Evolutionary conservation across 2,329 filamentous ascomycete genomes (phyloP).

Genomic region (Diplodia mutila): DNA sequence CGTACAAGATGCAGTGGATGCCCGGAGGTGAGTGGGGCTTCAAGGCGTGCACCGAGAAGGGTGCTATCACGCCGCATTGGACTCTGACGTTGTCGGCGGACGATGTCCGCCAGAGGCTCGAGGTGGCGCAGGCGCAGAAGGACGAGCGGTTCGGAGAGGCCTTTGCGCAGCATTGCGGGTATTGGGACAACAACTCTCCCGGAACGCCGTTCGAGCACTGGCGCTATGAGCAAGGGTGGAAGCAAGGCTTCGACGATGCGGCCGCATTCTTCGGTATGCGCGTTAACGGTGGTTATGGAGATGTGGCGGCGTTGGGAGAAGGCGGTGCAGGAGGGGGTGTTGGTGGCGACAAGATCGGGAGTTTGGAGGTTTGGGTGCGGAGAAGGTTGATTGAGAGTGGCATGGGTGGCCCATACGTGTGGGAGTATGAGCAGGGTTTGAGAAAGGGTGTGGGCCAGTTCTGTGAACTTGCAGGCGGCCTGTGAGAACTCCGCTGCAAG

Average conservation of each 20-base stretch:
- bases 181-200: conserved; percentile 54
- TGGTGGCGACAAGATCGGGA: conserved; percentile 59
- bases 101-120: conserved; percentile 45
- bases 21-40: conserved; percentile 66
- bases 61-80: conserved; percentile 47
- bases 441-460: conserved; percentile 52
- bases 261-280: conserved; percentile 54
- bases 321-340: conserved; percentile 34
- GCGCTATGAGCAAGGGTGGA: conserved; percentile 60
- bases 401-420: conserved; percentile 52
- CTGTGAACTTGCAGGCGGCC: conserved; percentile 18
- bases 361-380: conserved; percentile 61
- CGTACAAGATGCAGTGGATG: conserved; percentile 64
- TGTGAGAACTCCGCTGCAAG: not conserved
- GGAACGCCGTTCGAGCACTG: conserved; percentile 56
- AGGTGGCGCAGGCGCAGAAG: conserved; percentile 47
- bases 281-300: conserved; percentile 28
- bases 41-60: conserved; percentile 54
- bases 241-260: conserved; percentile 60
- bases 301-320: conserved; percentile 27
- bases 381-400: conserved; percentile 59
- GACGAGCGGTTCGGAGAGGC: conserved; percentile 42
- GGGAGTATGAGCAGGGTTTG: conserved; percentile 57
- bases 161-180: conserved; percentile 51
- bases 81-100: conserved; percentile 42